phyloP scores from a whole-genome alignment of 495 filamentous ascomycete genomes.

The Podospora anserina region DNA sequence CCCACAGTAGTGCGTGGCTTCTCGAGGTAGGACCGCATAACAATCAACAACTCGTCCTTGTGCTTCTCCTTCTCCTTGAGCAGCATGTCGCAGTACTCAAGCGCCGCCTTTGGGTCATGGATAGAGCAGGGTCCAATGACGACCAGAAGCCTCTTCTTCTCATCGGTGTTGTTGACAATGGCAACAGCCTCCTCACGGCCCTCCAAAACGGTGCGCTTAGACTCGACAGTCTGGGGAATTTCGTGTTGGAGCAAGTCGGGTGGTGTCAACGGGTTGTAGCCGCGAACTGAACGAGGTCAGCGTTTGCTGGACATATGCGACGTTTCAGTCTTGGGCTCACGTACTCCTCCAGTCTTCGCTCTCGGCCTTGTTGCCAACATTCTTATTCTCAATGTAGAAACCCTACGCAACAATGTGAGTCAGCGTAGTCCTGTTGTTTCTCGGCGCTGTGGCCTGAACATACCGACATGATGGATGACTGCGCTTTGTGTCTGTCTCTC shows the following conservation, averaged over 20 bases:
- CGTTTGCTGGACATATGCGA: not conserved
- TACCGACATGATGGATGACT: slow-evolving; percentile 28
- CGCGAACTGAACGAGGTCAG: slow-evolving; percentile 57
- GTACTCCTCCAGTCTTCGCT: slow-evolving; percentile 91
- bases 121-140: slow-evolving; percentile 96
- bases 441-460: slow-evolving; percentile 3
- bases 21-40: slow-evolving; percentile 98
- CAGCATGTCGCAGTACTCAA: slow-evolving; percentile 89
- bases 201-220: slow-evolving; percentile 73
- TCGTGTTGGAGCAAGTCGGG: slow-evolving; percentile 96
- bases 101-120: slow-evolving; percentile 86
- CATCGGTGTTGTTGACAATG: slow-evolving; percentile 76
- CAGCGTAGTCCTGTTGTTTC: not conserved
- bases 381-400: slow-evolving; percentile 84
- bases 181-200: slow-evolving; percentile 78
- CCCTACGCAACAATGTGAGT: slow-evolving; percentile 16
- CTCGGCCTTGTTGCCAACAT: slow-evolving; percentile 74
- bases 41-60: slow-evolving; percentile 81
- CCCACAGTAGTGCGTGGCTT: slow-evolving; percentile 98
- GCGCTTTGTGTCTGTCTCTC: not conserved
- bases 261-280: slow-evolving; percentile 90
- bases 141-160: slow-evolving; percentile 75
- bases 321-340: slow-evolving; percentile 19
- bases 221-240: slow-evolving; percentile 73
- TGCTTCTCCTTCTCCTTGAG: slow-evolving; percentile 84